These are phyloP conservation scores for Chaetoscypha palmicola DNA, from an alignment of 2,329 filamentous ascomycete genomes.

Conservation along the genomic window DNA sequence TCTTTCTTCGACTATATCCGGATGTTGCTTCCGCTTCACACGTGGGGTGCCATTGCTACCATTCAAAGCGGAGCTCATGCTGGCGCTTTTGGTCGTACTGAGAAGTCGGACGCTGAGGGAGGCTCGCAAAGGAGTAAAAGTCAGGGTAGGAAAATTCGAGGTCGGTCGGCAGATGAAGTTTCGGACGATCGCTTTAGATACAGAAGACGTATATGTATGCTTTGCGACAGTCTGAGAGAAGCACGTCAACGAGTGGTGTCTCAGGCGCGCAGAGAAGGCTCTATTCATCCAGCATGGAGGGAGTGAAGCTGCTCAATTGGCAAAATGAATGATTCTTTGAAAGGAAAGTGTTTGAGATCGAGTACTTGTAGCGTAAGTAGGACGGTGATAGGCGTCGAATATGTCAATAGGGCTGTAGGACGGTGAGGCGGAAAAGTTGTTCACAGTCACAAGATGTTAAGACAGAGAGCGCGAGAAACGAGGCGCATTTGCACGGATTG, in stretches of 20 bases:
- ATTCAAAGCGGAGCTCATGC: conserved; percentile 19
- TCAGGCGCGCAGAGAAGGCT: conserved; percentile 24
- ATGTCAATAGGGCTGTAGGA: background rate
- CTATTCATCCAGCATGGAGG: conserved; percentile 29
- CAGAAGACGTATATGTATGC: background rate
- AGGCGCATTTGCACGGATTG: background rate
- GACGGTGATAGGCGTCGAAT: background rate
- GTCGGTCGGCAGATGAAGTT: no score
- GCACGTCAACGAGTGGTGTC: conserved; percentile 29
- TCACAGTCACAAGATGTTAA: conserved; percentile 2
- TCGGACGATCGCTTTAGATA: no score
- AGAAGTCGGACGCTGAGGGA: background rate
- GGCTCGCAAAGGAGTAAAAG: background rate
- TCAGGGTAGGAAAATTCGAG: background rate
- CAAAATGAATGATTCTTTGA: conserved; percentile 16
- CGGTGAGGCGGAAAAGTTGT: background rate
- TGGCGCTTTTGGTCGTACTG: background rate
- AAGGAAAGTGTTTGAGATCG: conserved; percentile 6
- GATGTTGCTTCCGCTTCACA: conserved; percentile 30
- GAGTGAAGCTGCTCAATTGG: conserved; percentile 6
- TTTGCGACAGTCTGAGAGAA: conserved; percentile 22
- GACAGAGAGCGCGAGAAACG: background rate
- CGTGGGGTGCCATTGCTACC: conserved; percentile 25
- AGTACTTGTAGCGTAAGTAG: background rate
- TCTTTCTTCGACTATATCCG: conserved; percentile 23